Conservation (phyloP, 2,329 filamentous ascomycete genomes). For the Diplodia mutila region DNA sequence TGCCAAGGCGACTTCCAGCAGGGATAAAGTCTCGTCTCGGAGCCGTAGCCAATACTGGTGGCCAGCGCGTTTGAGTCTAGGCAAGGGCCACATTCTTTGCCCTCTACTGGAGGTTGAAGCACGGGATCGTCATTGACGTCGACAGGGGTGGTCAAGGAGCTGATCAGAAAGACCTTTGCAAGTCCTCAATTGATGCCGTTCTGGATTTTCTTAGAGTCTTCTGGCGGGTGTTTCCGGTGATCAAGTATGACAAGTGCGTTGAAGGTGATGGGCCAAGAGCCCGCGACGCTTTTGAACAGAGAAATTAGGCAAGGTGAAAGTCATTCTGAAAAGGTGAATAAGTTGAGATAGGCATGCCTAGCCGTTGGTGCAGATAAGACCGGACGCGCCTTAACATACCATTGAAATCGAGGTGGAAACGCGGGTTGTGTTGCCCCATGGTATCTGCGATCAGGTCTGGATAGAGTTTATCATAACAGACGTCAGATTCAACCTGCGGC, state of each 20-base stretch:
- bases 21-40: conserved; percentile 24
- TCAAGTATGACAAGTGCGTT: background rate
- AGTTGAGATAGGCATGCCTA: too few relatives aligned
- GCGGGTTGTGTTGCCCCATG: too few relatives aligned
- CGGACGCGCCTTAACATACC: too few relatives aligned
- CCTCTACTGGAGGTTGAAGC: conserved; percentile 5
- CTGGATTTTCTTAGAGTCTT: background rate
- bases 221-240: background rate
- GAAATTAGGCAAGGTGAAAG: background rate
- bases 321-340: too few relatives aligned
- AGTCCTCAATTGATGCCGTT: background rate
- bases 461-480: too few relatives aligned
- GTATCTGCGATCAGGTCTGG: background rate
- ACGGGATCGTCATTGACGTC: conserved; percentile 14
- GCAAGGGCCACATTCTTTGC: conserved; percentile 38
- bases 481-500: too few relatives aligned
- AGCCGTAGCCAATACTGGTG: conserved; percentile 41
- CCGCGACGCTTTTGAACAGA: background rate
- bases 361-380: too few relatives aligned
- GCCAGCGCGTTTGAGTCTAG: conserved; percentile 40
- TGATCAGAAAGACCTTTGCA: background rate
- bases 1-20: conserved; percentile 8
- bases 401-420: background rate
- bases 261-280: background rate
- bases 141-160: background rate